Evolutionary conservation across 2,329 filamentous ascomycete genomes (phyloP).

Genomic region (Podosphaera aphanis): DNA sequence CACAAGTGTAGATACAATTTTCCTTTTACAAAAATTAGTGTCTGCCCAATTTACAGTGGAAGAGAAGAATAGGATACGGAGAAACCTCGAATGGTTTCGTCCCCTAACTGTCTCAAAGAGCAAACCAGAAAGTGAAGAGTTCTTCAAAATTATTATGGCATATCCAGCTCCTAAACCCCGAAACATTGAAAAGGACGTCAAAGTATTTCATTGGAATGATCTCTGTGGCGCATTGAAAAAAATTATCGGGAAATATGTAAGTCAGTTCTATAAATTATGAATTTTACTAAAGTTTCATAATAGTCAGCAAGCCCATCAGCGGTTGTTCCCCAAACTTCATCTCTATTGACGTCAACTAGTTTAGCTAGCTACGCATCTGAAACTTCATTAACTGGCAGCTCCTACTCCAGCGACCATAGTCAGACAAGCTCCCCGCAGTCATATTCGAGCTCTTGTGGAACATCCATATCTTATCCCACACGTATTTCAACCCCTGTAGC

Average conservation of each 20-base stretch:
- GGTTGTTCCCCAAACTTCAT: slow-evolving; percentile 12
- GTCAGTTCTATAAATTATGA: slow-evolving; percentile 3
- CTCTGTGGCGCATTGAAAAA: slow-evolving; percentile 75
- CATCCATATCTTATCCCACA: not conserved
- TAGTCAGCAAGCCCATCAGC: slow-evolving; percentile 17
- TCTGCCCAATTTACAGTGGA: slow-evolving; percentile 76
- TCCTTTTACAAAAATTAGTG: slow-evolving; percentile 76
- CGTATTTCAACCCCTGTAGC: too few relatives aligned
- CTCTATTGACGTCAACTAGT: slow-evolving; percentile 15
- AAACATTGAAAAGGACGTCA: slow-evolving; percentile 98
- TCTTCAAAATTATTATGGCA: slow-evolving; percentile 98
- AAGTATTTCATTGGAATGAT: slow-evolving; percentile 94
- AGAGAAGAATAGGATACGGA: slow-evolving; percentile 92
- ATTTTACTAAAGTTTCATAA: slow-evolving; percentile 4
- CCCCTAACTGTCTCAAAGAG: slow-evolving; percentile 84
- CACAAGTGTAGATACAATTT: slow-evolving; percentile 91
- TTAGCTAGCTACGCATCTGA: slow-evolving; percentile 15
- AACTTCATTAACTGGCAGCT: slow-evolving; percentile 10
- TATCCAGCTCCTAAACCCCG: slow-evolving; percentile 87
- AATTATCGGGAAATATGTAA: slow-evolving; percentile 81
- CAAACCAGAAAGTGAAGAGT: slow-evolving; percentile 79
- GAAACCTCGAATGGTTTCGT: slow-evolving; percentile 85
- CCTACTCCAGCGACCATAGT: slow-evolving; percentile 14
- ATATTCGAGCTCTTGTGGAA: slow-evolving; percentile 10
- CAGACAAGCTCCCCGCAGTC: slow-evolving; percentile 14